A percentile compares a stretch with the other conserved stretches of the same genome.
These are phyloP conservation scores for Talaromyces wortmannii DNA, from an alignment of 495 filamentous ascomycete genomes.

Conservation along the genomic window DNA sequence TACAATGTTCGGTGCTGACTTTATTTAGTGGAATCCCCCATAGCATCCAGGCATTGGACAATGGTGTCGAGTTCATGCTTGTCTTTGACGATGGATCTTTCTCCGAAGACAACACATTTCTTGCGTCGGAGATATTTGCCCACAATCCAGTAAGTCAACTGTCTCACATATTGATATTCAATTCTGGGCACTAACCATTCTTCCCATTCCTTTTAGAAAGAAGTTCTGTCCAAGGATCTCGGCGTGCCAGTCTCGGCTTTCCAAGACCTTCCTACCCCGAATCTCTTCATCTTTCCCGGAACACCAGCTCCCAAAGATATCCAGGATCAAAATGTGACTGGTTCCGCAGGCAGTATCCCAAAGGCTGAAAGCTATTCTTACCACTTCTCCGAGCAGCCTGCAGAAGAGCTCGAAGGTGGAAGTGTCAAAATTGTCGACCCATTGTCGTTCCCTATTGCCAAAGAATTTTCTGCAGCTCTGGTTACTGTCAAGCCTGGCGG, in stretches of 20 bases:
- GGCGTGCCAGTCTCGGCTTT: conserved; percentile 47
- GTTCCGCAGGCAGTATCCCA: conserved; percentile 48
- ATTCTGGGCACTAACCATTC: neutral
- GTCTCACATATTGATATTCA: neutral
- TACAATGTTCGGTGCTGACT: neutral
- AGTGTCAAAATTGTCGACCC: conserved; percentile 64
- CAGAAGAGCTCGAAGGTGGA: conserved; percentile 52
- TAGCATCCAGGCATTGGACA: conserved; percentile 57
- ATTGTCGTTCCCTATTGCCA: conserved; percentile 52
- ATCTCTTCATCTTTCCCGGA: conserved; percentile 67
- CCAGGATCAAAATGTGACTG: conserved; percentile 53
- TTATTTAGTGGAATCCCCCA: conserved; percentile 51
- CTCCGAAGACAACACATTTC: conserved; percentile 62
- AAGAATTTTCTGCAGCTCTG: conserved; percentile 55
- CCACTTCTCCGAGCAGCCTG: conserved; percentile 58
- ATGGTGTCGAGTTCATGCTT: conserved; percentile 62
- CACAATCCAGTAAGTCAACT: conserved; percentile 35
- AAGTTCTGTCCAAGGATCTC: conserved; percentile 59
- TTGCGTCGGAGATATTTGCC: conserved; percentile 57
- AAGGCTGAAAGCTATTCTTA: conserved; percentile 51
- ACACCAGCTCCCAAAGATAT: conserved; percentile 56
- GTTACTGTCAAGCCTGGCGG: conserved; percentile 50
- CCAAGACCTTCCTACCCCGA: conserved; percentile 47
- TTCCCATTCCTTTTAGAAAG: conserved; percentile 20
- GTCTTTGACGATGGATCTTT: conserved; percentile 67